These are phyloP conservation scores for Cadophora luteo-olivacea DNA, from an alignment of 2,329 filamentous ascomycete genomes.

Conservation along the genomic window DNA sequence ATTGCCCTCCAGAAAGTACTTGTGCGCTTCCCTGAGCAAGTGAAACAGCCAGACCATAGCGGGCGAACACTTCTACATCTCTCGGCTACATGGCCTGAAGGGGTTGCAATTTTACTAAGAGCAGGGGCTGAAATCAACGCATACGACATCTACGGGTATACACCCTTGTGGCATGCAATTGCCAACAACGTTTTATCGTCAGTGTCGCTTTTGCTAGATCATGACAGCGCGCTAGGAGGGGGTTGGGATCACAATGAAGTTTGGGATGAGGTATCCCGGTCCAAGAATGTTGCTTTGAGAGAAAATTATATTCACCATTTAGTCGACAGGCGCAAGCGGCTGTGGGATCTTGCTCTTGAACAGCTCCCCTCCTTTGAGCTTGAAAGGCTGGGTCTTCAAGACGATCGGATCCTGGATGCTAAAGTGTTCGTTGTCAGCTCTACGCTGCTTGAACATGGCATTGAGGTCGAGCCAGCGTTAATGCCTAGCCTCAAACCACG, in stretches of 20 bases:
- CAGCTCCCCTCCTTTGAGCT: neutral
- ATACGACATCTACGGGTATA: neutral
- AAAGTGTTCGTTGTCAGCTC: neutral
- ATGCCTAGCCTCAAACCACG: neutral
- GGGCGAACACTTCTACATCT: neutral
- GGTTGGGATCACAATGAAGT: neutral
- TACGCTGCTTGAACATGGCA: neutral
- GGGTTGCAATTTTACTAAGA: neutral
- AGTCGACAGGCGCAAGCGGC: neutral
- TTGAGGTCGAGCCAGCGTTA: neutral
- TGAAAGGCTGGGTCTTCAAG: neutral
- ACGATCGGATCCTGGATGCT: neutral
- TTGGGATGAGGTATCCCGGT: neutral
- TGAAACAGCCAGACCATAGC: neutral
- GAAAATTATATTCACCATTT: neutral
- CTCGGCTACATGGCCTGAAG: neutral
- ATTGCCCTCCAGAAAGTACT: neutral
- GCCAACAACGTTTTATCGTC: neutral
- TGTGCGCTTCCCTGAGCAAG: neutral
- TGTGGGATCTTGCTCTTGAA: neutral
- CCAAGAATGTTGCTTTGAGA: neutral
- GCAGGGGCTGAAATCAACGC: neutral
- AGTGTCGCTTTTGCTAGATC: neutral
- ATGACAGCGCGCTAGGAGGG: constrained; percentile 2
- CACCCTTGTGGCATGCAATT: neutral